Base-by-base conservation (phyloP, 2,329 filamentous ascomycete species). In the Botrytis hyacinthi region DNA sequence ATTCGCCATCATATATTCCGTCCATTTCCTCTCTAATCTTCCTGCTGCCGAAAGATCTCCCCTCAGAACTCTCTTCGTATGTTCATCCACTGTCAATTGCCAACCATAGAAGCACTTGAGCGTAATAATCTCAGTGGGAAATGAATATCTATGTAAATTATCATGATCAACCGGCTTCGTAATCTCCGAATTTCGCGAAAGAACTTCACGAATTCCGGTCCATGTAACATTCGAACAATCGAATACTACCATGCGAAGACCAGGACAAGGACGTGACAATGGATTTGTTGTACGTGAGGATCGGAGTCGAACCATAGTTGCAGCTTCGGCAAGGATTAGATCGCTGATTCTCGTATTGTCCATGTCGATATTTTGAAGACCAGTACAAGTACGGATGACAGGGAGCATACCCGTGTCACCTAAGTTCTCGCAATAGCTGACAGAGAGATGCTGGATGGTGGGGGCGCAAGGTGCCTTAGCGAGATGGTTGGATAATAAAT, bases 51-150 rank as follows among this genome's bases (percentile, higher is more conserved):
- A 85, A 74, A 94, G 87, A 75, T 97, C 93, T 10, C 93, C 93
- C 7, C 89, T 86, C 70, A 97, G 82, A 0, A 98, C 93, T 6
- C 95, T 89, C 83, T 95, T 95, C 71, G 91, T 94, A 82, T 98
- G 95, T 81, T 98, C 94, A 77, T 98, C 92, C 7, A 98, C 94
- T 0, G 94, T 98, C 84, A 93, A 93, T 83, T 98, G 95, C 89
- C 93, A 98, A 60, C 92, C 94, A 81, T 97, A 97, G 84, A 95
- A 98, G 82, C 94, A 97, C 82, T 97, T 98, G 61, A 98, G 87
- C 9, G 90, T 86, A 74, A 98, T 94, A 73, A 97, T 89, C 80
- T 97, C 91, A 1, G 89, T 88, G 0, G 94, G 93, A 78, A 91
- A 95, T 1, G 79, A 78, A 3, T 75, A 73, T 22, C 67, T 71